Evolutionary conservation across 225 moss, liverwort and hornwort genomes (phyloP), one percentile per base, ranked within the genome.

Genomic region (Marchantia polymorpha): DNA sequence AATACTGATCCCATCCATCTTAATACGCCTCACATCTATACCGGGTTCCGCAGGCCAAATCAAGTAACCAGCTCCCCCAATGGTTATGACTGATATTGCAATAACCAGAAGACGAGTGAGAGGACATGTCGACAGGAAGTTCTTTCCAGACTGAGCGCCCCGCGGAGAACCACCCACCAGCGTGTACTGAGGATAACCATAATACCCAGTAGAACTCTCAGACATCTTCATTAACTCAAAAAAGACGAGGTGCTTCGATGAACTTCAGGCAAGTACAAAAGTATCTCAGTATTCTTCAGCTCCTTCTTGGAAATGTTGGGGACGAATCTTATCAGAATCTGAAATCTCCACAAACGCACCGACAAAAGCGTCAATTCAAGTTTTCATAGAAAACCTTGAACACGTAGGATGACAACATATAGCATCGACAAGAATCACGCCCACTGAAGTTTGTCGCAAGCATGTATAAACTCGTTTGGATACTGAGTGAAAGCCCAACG

Each of bases 31-130:
- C 79, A 93, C 81, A 82, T 84, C 79, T 14, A 93, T 55, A 60
- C 59, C 81, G 3, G 93, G 91, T 78, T 87, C 80, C 70, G 85
- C 74, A 27, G 93, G 93, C 93, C 93, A 93, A 14, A 88, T 13
- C 31, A 85, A 8, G 56, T 89, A 86, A 17, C 70, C 87, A 19
- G 80, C 77, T 29, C 86, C 77, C 25, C 80, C 86, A 30, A 91
- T 53, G 7, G 86, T 55, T 22, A 91, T 72, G 53, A 87, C 82
- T 7, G 63, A 48, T 12, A 80, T 1, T 52, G 61, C 51, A 23
- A 64, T 26, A 46, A 80, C 39, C n/a, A 73, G 52, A 13, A 80
- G 10, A 52, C 80, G 72, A 23, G 29, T 59, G 17, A 31, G 17
- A 26, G 80, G 72, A 64, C 59, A 61, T 63, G 61, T 10, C 46